Evolutionary conservation across 2,329 filamentous ascomycete genomes (phyloP).

Genomic region (Calycina herbarum): DNA sequence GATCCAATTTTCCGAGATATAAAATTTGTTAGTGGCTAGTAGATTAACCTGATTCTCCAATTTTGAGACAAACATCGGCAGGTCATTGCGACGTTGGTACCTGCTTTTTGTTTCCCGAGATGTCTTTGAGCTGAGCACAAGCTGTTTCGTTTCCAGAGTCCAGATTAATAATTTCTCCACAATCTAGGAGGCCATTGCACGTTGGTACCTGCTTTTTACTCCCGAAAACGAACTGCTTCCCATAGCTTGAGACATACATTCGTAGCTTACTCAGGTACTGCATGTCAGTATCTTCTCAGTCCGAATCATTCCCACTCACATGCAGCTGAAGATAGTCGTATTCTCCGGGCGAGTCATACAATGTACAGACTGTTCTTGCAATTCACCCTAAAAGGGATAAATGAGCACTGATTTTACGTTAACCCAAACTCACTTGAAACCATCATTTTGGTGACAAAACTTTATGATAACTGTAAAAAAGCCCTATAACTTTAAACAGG

Average conservation of each 20-base stretch:
- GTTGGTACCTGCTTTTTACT: slow-evolving; percentile 4
- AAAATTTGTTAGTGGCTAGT: not conserved
- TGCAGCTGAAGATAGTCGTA: too few species aligned
- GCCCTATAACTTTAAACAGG: too few species aligned
- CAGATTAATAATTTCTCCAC: not conserved
- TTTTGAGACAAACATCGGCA: not conserved
- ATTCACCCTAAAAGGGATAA: too few species aligned
- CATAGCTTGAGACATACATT: not conserved
- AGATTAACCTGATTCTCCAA: not conserved
- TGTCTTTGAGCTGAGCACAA: too few species aligned
- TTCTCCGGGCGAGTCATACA: not conserved
- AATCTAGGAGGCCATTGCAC: not conserved
- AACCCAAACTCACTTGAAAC: too few species aligned
- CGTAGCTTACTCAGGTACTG: not conserved
- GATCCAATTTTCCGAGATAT: too few species aligned
- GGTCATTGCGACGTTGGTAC: not conserved
- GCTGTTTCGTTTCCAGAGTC: too few species aligned
- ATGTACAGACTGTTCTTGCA: not conserved
- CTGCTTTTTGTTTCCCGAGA: not conserved
- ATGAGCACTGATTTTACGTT: too few species aligned
- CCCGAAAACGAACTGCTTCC: slow-evolving; percentile 1
- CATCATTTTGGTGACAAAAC: too few species aligned
- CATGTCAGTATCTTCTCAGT: not conserved
- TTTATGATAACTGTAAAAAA: too few species aligned
- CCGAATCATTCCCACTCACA: not conserved